A percentile compares a stretch with the other conserved stretches of the same genome.
Evolutionary conservation across 352 stramenopile genomes (phyloP).

Genomic region (Phytophthora sansomeana): DNA sequence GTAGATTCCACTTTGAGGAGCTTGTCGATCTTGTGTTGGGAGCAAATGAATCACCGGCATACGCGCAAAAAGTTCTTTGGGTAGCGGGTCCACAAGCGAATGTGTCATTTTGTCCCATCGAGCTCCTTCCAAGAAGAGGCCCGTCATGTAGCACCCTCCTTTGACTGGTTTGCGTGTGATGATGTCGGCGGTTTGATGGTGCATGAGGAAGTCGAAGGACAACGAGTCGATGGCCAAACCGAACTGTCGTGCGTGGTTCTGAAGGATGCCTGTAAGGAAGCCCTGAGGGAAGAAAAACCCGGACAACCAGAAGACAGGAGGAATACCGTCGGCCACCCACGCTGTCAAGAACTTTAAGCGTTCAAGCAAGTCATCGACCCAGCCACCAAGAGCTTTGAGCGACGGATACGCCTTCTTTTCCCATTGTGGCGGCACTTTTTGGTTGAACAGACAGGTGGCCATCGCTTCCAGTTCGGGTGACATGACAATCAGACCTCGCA

Average conservation of each 20-base stretch:
- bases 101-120: slow-evolving; percentile 83
- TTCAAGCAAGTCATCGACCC: slow-evolving; percentile 90
- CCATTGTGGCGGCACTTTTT: slow-evolving; percentile 91
- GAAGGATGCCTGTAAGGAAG: slow-evolving; percentile 92
- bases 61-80: slow-evolving; percentile 93
- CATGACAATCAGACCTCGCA: slow-evolving; percentile 89
- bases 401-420: slow-evolving; percentile 92
- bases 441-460: slow-evolving; percentile 87
- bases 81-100: slow-evolving; percentile 89
- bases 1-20: slow-evolving; percentile 88
- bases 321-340: slow-evolving; percentile 83
- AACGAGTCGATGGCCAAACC: slow-evolving; percentile 93
- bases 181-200: slow-evolving; percentile 56
- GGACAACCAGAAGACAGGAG: slow-evolving; percentile 89
- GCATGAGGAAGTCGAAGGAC: slow-evolving; percentile 91
- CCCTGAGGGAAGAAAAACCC: slow-evolving; percentile 94
- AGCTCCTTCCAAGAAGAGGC: slow-evolving; percentile 92
- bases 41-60: slow-evolving; percentile 92
- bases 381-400: slow-evolving; percentile 88
- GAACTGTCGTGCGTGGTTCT: slow-evolving; percentile 93
- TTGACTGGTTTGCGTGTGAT: slow-evolving; percentile 69
- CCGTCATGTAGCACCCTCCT: slow-evolving; percentile 90
- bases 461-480: slow-evolving; percentile 88
- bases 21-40: slow-evolving; percentile 80
- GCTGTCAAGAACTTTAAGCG: slow-evolving; percentile 73